Conservation (phyloP, 2,329 filamentous ascomycete species). For the Aspergillus ruber region DNA sequence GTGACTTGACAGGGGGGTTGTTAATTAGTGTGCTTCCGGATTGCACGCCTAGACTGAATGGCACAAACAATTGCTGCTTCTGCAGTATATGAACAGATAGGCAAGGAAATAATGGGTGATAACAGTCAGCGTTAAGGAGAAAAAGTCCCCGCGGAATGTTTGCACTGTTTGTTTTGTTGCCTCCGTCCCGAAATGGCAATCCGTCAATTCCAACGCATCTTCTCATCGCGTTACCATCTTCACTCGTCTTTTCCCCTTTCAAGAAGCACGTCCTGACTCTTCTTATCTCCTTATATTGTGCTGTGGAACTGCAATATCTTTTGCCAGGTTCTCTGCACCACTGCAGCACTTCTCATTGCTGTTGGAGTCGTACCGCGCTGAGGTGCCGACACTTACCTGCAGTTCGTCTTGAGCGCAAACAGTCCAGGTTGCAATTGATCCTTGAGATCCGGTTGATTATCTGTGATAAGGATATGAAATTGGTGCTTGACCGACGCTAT, state of each 20-base stretch:
- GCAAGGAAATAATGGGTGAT: not conserved
- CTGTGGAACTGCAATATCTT: too few species aligned
- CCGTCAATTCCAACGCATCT: constrained; percentile 1
- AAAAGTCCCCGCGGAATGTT: constrained; percentile 17
- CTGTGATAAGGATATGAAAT: too few species aligned
- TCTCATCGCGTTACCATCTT: not conserved
- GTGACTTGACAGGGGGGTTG: not conserved
- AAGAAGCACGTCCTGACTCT: not conserved
- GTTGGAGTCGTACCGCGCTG: too few species aligned
- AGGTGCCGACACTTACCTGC: too few species aligned
- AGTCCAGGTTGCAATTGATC: too few species aligned
- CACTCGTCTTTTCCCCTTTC: not conserved
- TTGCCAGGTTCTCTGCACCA: too few species aligned
- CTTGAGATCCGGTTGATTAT: too few species aligned
- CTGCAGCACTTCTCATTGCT: too few species aligned
- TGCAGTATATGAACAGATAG: not conserved
- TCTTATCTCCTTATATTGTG: too few species aligned
- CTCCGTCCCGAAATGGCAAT: constrained; percentile 12
- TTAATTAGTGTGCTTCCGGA: not conserved
- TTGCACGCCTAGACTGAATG: not conserved
- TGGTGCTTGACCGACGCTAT: not conserved
- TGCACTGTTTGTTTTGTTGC: constrained; percentile 22
- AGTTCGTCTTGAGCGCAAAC: too few species aligned
- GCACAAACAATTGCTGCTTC: not conserved
- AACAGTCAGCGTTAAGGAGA: not conserved